These are phyloP conservation scores for Polychytrium aggregatum DNA, from an alignment of 192 early-diverging fungal species.

Conservation along the genomic window DNA sequence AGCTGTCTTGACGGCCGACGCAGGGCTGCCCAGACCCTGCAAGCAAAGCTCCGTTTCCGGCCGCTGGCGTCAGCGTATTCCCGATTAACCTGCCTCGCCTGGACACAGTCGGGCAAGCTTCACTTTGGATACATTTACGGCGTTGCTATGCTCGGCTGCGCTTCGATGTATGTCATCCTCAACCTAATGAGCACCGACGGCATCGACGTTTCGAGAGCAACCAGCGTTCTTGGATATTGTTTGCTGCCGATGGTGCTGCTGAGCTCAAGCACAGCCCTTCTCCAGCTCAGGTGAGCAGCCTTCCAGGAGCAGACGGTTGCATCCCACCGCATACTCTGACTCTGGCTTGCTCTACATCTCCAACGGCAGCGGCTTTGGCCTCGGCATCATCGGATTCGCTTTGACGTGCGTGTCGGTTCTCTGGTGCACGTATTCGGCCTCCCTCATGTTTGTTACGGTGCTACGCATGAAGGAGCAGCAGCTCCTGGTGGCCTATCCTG, in stretches of 20 bases:
- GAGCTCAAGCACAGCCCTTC: conserved; percentile 57
- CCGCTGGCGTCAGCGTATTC: no score
- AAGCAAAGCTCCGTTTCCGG: no score
- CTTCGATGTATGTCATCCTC: conserved; percentile 74
- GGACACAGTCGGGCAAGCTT: conserved; percentile 66
- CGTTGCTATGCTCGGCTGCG: conserved; percentile 75
- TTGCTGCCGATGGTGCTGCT: conserved; percentile 89
- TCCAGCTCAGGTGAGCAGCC: conserved; percentile 51
- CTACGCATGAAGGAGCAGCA: conserved; percentile 86
- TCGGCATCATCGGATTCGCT: conserved; percentile 48
- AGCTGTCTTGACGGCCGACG: no score
- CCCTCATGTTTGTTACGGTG: conserved; percentile 88
- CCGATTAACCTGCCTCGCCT: not conserved
- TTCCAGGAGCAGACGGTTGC: no score
- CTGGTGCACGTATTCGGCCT: conserved; percentile 93
- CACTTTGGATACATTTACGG: conserved; percentile 99
- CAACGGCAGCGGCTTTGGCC: conserved; percentile 16
- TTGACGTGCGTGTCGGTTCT: conserved; percentile 59
- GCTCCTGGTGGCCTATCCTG: conserved; percentile 88
- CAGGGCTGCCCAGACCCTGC: no score
- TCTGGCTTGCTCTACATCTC: no score
- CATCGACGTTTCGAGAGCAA: conserved; percentile 75
- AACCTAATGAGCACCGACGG: conserved; percentile 90
- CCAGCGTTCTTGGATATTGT: conserved; percentile 95
- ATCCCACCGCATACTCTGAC: no score